phyloP scores from a whole-genome alignment of 345 rosid species.

The Lumnitzera racemosa region DNA sequence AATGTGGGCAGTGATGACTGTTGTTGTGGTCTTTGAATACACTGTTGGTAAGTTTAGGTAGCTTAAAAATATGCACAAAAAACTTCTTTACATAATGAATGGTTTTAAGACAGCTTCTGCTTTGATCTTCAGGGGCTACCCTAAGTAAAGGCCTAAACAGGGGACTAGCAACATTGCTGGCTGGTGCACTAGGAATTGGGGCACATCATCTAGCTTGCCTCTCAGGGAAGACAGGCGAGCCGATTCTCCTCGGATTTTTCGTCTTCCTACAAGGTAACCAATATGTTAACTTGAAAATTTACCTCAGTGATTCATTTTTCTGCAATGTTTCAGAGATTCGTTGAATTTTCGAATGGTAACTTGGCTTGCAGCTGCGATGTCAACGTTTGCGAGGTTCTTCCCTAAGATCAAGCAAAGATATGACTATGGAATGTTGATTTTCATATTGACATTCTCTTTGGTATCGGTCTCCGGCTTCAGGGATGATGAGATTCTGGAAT shows the following conservation, averaged over 20 bases:
- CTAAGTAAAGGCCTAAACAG: constrained; percentile 67
- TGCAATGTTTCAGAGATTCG: no score
- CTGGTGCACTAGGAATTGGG: constrained; percentile 56
- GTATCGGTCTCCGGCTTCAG: constrained; percentile 66
- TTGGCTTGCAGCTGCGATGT: constrained; percentile 37
- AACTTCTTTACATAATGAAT: no score
- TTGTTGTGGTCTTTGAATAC: constrained; percentile 72
- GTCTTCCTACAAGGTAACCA: constrained; percentile 52
- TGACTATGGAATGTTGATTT: constrained; percentile 67
- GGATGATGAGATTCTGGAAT: constrained; percentile 37
- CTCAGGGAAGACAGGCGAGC: constrained; percentile 50
- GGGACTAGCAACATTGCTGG: constrained; percentile 57
- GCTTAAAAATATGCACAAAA: no score
- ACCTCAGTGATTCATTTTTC: no score
- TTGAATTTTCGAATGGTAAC: no score
- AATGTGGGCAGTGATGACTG: constrained; percentile 85
- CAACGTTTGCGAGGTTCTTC: constrained; percentile 66
- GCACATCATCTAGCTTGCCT: constrained; percentile 56
- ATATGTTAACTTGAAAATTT: background rate
- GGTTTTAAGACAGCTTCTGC: no score
- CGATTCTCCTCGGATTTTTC: constrained; percentile 53
- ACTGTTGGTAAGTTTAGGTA: constrained; percentile 48
- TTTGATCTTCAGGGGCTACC: constrained; percentile 33
- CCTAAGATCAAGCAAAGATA: constrained; percentile 77
- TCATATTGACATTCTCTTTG: constrained; percentile 68